Percentiles rank a stretch among this genome's conserved stretches.
These are phyloP conservation scores for Aspergillus spinulosporus DNA, from an alignment of 2,329 filamentous ascomycete species.

Conservation along the genomic window DNA sequence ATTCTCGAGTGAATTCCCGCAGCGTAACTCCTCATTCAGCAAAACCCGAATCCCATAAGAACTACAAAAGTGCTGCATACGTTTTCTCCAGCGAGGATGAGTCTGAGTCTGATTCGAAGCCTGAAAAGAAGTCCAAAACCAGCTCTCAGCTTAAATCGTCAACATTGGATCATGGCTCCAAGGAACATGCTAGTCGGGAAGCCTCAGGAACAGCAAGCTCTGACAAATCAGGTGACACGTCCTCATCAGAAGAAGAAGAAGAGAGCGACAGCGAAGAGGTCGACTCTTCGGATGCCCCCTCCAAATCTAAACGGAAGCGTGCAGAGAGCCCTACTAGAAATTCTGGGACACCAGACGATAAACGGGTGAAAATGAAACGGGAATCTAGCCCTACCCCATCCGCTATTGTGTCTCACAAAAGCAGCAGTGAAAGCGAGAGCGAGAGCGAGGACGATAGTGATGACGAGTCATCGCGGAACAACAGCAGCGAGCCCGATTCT, in stretches of 20 bases:
- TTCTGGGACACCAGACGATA: not conserved
- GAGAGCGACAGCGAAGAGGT: not conserved
- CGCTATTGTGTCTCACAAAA: not conserved
- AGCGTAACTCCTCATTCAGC: not conserved
- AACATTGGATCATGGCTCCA: not conserved
- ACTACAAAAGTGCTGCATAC: slow-evolving; percentile 11
- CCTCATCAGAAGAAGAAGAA: not conserved
- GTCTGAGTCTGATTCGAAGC: slow-evolving; percentile 1
- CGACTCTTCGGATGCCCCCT: not conserved
- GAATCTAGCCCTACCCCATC: not conserved
- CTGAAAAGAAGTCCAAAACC: not conserved
- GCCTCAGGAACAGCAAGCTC: not conserved
- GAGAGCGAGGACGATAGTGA: not conserved
- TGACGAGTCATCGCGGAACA: not conserved
- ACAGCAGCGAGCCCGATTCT: not conserved
- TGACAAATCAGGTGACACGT: not conserved
- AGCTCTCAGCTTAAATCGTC: not conserved
- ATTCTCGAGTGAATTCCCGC: not conserved
- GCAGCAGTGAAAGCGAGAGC: slow-evolving; percentile 1
- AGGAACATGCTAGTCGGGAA: not conserved
- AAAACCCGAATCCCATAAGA: not conserved
- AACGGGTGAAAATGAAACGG: not conserved
- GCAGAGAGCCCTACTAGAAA: not conserved
- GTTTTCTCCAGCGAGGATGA: slow-evolving; percentile 16
- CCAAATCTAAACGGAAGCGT: slow-evolving; percentile 1